Evolutionary conservation across 306 rosid genomes (phyloP), one percentile per base, ranked within the genome.

Genomic region (Vicia faba): DNA sequence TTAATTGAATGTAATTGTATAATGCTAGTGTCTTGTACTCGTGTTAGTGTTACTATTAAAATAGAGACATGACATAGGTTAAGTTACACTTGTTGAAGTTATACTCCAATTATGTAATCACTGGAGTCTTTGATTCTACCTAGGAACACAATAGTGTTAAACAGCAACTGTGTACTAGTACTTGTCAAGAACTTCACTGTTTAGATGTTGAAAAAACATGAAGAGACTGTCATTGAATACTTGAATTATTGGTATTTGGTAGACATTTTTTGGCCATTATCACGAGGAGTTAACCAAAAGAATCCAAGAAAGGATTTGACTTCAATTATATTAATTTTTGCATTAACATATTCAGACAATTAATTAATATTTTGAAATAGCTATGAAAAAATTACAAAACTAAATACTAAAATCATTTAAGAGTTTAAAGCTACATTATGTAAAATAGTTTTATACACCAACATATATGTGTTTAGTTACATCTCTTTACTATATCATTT

Each of bases 221-320:
- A 69, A 43, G 76, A 79, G 60, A 45, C 74, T 71, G 70, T 64
- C 70, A 54, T 73, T 67, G 74, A 76, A 68, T 38, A 75, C 59
- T 70, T 61, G 74, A 76, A 68, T 38, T 76, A 82, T 38, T 70
- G 81, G 96, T 86, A 73, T 80, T 72, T 79, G 58, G 78, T 55
- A 14, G 64, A 72, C 82, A 57, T 76, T 13, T 41, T 67, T 70
- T 79, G 81, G 54, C 66, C 80, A 76, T 75, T 69, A 67, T 69
- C 35, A 38, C 76, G 66, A 53, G 25, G 64, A 25, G 59, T 53
- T 75, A 71, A 60, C 71, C 55, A 23, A 45, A 68, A 71, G 84
- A 51, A 76, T 71, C 75, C 81, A 56, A 83, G 68, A 76, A 62
- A 51, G 67, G 63, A 60, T 44, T 75, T 78, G 82, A 80, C 79